Evolutionary conservation across 2,329 filamentous ascomycete species (phyloP).

Genomic region (Colletotrichum chlorophyti): DNA sequence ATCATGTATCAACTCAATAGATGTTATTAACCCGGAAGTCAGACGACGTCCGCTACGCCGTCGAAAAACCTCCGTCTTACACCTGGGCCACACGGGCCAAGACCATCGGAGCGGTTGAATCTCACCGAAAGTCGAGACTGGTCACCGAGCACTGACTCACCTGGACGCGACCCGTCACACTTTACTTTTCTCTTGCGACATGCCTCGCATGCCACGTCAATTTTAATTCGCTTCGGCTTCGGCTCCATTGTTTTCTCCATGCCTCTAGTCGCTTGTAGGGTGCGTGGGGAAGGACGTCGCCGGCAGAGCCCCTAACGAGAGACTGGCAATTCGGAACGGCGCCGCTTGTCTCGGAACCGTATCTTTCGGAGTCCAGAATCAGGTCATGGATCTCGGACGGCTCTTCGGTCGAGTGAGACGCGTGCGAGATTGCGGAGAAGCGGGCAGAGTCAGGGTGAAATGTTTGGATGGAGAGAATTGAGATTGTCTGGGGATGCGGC

Average conservation of each 20-base stretch:
- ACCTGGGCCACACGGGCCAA: neutral
- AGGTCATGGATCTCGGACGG: slow-evolving; percentile 16
- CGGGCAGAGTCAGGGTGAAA: slow-evolving; percentile 1
- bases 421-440: slow-evolving; percentile 9
- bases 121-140: neutral
- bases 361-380: neutral
- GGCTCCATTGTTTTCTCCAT: slow-evolving; percentile 22
- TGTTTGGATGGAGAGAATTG: slow-evolving; percentile 11
- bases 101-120: neutral
- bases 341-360: slow-evolving; percentile 8
- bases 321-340: neutral
- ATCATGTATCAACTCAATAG: too few species aligned
- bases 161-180: slow-evolving; percentile 48
- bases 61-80: too few species aligned
- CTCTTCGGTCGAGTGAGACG: neutral
- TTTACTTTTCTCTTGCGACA: slow-evolving; percentile 50
- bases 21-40: neutral
- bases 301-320: neutral
- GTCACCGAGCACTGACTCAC: slow-evolving; percentile 34
- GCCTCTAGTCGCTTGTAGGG: neutral
- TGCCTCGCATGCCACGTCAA: slow-evolving; percentile 49
- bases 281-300: neutral
- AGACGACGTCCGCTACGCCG: too few species aligned
- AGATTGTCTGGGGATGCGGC: neutral
- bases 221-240: slow-evolving; percentile 47